Conservation (phyloP, 1,284 basidiomycete species). For the Coriolopsis trogii region DNA sequence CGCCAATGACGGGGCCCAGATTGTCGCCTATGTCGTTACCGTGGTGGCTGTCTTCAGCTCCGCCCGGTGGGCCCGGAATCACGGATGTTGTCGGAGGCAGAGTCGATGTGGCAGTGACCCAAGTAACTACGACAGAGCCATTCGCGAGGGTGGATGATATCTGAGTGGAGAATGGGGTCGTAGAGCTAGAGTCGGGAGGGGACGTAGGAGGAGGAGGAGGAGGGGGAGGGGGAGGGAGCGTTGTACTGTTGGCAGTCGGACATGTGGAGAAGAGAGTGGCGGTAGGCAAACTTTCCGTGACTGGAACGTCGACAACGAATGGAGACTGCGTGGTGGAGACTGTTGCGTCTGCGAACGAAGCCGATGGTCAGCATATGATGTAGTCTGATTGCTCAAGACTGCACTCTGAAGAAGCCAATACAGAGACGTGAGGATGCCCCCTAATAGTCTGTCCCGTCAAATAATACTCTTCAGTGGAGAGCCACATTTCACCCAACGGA, state of each 20-base stretch:
- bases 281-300: constrained; percentile 23
- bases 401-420: no score
- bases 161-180: constrained; percentile 2
- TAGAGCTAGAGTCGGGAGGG: background rate
- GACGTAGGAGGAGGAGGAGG: constrained; percentile 4
- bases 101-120: constrained; percentile 23
- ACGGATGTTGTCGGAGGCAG: constrained; percentile 16
- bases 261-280: constrained; percentile 30
- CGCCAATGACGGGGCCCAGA: constrained; percentile 31
- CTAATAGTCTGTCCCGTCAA: no score
- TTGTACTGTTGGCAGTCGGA: constrained; percentile 3
- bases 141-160: constrained; percentile 23
- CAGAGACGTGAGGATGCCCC: no score
- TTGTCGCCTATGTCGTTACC: constrained; percentile 6
- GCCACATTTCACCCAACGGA: no score
- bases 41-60: background rate
- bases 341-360: constrained; percentile 17
- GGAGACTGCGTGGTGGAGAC: constrained; percentile 25
- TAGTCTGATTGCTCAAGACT: no score
- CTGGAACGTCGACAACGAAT: constrained; percentile 18
- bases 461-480: no score
- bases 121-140: constrained; percentile 21
- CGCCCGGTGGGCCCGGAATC: constrained; percentile 1
- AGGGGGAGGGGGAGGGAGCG: background rate
- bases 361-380: background rate